These are phyloP conservation scores for Fusarium keratoplasticum DNA, from an alignment of 2,329 filamentous ascomycete genomes.

Conservation along the genomic window DNA sequence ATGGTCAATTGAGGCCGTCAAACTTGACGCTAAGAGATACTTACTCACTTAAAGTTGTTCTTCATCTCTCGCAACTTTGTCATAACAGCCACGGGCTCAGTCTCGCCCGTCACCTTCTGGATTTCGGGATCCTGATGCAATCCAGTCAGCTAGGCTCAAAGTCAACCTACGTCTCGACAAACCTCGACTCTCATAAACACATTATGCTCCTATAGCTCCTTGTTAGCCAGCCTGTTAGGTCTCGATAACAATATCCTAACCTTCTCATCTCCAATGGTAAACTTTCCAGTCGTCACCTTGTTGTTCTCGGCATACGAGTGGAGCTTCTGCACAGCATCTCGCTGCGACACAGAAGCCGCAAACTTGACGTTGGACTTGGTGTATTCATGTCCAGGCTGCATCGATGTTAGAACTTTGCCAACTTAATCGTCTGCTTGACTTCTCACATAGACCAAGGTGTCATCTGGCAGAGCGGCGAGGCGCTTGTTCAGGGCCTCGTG, in stretches of 20 bases:
- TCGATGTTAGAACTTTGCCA: conserved; percentile 12
- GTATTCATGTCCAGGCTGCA: conserved; percentile 93
- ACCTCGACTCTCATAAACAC: conserved; percentile 93
- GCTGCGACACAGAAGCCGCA: conserved; percentile 78
- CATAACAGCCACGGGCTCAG: conserved; percentile 86
- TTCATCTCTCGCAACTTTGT: conserved; percentile 89
- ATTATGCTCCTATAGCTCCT: conserved; percentile 79
- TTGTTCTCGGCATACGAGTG: conserved; percentile 82
- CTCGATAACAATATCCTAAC: conserved; percentile 55
- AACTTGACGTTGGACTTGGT: conserved; percentile 98
- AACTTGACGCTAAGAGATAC: conserved; percentile 26
- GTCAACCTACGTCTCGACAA: conserved; percentile 48
- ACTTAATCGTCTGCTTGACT: background rate
- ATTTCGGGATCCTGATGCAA: conserved; percentile 77
- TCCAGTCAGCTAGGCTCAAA: background rate
- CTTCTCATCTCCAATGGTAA: conserved; percentile 98
- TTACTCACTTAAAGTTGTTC: conserved; percentile 76
- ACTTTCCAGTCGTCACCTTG: conserved; percentile 91
- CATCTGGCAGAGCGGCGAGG: conserved; percentile 82
- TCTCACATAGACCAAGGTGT: conserved; percentile 90
- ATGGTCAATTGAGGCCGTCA: conserved; percentile 6
- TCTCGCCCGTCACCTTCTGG: conserved; percentile 85
- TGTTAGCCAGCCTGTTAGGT: background rate
- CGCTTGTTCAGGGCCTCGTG: conserved; percentile 90
- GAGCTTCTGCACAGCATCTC: conserved; percentile 80